Evolutionary conservation across 1,284 basidiomycete species (phyloP).

Genomic region (Cutaneotrichosporon sp.): DNA sequence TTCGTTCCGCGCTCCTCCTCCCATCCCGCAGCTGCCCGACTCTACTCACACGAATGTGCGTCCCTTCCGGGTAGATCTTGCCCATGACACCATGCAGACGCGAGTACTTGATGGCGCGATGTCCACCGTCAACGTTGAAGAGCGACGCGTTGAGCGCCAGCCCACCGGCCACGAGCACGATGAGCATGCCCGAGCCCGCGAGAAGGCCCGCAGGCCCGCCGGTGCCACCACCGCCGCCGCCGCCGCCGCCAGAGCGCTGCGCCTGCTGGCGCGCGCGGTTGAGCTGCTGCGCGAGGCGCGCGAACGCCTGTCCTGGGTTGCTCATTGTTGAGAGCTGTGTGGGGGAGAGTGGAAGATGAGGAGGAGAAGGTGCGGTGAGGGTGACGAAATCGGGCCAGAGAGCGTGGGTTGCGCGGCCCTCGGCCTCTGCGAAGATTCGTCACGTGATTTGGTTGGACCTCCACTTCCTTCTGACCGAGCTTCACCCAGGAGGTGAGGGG

Average conservation of each 20-base stretch:
- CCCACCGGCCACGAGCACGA: slow-evolving; percentile 78
- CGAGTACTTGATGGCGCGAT: slow-evolving; percentile 98
- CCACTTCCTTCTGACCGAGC: too few species aligned
- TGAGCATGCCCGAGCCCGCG: slow-evolving; percentile 75
- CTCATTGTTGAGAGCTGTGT: background rate
- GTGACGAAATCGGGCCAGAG: slow-evolving; percentile 5
- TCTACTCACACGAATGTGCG: slow-evolving; percentile 85
- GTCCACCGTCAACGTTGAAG: slow-evolving; percentile 99
- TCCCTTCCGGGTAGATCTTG: slow-evolving; percentile 91
- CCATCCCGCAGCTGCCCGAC: too few species aligned
- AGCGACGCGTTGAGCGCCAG: slow-evolving; percentile 81
- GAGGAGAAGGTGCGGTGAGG: background rate
- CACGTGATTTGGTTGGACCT: background rate
- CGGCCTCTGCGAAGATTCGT: background rate
- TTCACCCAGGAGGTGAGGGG: too few species aligned
- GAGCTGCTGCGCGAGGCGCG: slow-evolving; percentile 49
- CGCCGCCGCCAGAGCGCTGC: slow-evolving; percentile 31
- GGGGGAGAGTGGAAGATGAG: background rate
- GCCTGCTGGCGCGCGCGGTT: slow-evolving; percentile 47
- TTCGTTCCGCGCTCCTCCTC: too few species aligned
- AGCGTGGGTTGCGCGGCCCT: slow-evolving; percentile 9
- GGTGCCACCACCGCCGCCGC: slow-evolving; percentile 42
- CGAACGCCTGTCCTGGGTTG: slow-evolving; percentile 44
- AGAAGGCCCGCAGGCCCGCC: slow-evolving; percentile 65
- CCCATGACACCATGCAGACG: slow-evolving; percentile 79